phyloP scores from a whole-genome alignment of 2,329 filamentous ascomycete species.

The Juglanconis sp. region DNA sequence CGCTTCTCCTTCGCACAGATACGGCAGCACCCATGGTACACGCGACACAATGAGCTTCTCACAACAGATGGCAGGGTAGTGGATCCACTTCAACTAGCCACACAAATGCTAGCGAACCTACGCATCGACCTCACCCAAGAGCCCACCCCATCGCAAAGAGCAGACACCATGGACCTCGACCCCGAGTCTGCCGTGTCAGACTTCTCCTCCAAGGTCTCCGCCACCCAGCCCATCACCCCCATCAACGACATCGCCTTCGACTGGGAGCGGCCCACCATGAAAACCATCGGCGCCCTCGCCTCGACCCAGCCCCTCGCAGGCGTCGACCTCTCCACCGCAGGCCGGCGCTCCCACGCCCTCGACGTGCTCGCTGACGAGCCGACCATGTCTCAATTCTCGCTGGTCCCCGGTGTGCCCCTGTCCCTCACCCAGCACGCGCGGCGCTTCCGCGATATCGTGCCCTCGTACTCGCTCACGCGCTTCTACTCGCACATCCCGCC shows the following conservation, averaged over 20 bases:
- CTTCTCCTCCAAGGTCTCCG: slow-evolving; percentile 55
- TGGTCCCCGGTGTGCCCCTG: slow-evolving; percentile 72
- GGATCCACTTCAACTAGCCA: slow-evolving; percentile 83
- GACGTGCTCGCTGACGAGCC: slow-evolving; percentile 81
- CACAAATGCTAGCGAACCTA: slow-evolving; percentile 87
- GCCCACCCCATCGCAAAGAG: slow-evolving; percentile 48
- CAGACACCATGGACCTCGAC: slow-evolving; percentile 71
- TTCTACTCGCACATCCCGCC: slow-evolving; percentile 85
- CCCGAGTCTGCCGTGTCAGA: slow-evolving; percentile 28
- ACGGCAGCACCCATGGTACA: slow-evolving; percentile 93
- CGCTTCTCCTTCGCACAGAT: slow-evolving; percentile 86
- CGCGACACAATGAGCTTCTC: slow-evolving; percentile 73
- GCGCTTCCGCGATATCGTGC: slow-evolving; percentile 86
- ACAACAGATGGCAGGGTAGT: slow-evolving; percentile 69
- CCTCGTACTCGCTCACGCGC: slow-evolving; percentile 79
- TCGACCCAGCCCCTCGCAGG: slow-evolving; percentile 48
- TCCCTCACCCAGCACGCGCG: slow-evolving; percentile 86
- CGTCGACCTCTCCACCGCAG: slow-evolving; percentile 34
- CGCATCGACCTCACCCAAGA: slow-evolving; percentile 80
- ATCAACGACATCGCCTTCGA: slow-evolving; percentile 76
- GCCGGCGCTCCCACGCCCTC: slow-evolving; percentile 35
- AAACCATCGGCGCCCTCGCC: slow-evolving; percentile 43
- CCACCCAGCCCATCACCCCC: slow-evolving; percentile 82
- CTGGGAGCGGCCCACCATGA: slow-evolving; percentile 73
- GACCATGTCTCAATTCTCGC: slow-evolving; percentile 80